Base-by-base conservation (phyloP, 2,329 filamentous ascomycete species). In the Diaporthe longicolla region DNA sequence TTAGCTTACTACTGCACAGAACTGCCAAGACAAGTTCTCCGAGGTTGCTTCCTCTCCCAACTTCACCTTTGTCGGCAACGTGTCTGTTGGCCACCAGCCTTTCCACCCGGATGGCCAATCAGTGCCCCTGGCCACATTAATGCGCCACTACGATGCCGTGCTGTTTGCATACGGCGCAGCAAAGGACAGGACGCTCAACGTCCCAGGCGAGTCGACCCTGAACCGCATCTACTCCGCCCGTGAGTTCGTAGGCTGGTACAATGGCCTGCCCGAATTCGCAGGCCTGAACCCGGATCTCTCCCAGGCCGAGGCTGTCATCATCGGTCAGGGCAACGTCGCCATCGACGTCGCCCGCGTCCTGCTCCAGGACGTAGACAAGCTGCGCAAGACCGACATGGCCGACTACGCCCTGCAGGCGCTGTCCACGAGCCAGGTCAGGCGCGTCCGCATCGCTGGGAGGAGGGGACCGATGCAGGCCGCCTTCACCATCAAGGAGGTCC, bases 171-270 rank as follows among this genome's bases (percentile, higher is more conserved):
- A 99, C 79, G 97, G 97, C 19, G 96, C 97, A 4, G 93, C 94
- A 0, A 90, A 93, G 80, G 97, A 99, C 82, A 92, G 91, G 76
- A 91, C 89, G 72, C 87, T 99, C 0, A 92, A 90, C 0, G 91
- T 99, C 48, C 91, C 93, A 0, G 95, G 96, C 11, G 97, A 99
- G 80, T 88, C 92, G 4, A 82, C 84, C 8, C 84, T 97, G 9
- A 86, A 88, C 35, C 94, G 94, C 3, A 91, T 98, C 24, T 93
- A 95, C 81, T 98, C 95, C 10, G 97, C 97, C 2, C 91, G 97
- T 37, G 93, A 95, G 52, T 98, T 98, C 81, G 97, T 99, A 1
- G 97, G 95, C 24, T 99, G 97, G 97, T 99, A 99, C 83, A 99
- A 99, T 82, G 97, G 97, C 3, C 88, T 98, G 3, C 97, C 97